A percentile compares a stretch with the other conserved stretches of the same genome.
phyloP scores from a whole-genome alignment of 2,329 filamentous ascomycete species.

The Blumeria graminis region DNA sequence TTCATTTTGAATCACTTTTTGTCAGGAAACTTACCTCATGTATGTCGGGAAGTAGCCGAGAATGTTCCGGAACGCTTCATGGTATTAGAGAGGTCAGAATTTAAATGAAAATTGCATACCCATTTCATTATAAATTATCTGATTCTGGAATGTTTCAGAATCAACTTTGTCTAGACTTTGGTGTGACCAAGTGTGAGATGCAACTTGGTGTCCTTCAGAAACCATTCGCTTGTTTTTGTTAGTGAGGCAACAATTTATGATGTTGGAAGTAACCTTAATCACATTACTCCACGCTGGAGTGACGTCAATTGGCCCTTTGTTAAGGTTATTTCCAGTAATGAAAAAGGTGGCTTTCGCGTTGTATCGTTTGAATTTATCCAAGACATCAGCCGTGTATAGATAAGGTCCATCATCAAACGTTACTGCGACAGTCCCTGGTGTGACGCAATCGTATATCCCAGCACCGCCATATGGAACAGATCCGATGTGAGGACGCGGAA shows the following conservation, averaged over 20 bases:
- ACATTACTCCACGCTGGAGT: conserved; percentile 23
- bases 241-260: neutral
- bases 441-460: conserved; percentile 30
- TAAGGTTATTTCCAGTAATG: conserved; percentile 27
- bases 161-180: conserved; percentile 22
- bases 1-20: neutral
- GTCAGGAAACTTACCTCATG: conserved; percentile 15
- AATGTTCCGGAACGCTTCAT: conserved; percentile 24
- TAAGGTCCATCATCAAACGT: conserved; percentile 46
- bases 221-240: conserved; percentile 17
- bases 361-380: conserved; percentile 34
- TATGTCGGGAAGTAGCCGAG: conserved; percentile 31
- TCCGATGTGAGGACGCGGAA: conserved; percentile 27
- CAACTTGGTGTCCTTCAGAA: conserved; percentile 29
- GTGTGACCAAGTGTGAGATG: conserved; percentile 32
- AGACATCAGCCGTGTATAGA: conserved; percentile 36
- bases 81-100: neutral
- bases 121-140: conserved; percentile 29
- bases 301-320: conserved; percentile 11
- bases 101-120: neutral
- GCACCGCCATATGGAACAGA: conserved; percentile 28
- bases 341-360: conserved; percentile 38
- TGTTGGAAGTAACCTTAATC: conserved; percentile 15
- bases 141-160: conserved; percentile 20
- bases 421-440: conserved; percentile 33